These are phyloP conservation scores for Wickerhamomyces sp. DNA, from an alignment of 1,139 yeast species.

Conservation along the genomic window DNA sequence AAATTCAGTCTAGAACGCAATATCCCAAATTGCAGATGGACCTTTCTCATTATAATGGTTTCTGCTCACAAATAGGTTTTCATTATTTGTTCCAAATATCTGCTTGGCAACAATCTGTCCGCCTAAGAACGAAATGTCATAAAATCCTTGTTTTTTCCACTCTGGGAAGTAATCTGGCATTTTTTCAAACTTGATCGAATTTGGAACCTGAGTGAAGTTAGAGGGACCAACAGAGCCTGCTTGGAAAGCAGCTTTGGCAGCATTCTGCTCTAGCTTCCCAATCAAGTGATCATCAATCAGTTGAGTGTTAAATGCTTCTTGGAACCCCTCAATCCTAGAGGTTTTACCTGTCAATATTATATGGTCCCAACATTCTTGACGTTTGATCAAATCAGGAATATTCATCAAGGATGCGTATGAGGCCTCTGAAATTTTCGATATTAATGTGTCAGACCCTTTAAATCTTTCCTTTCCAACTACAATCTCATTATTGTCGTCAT, in stretches of 20 bases:
- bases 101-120: conserved; percentile 87
- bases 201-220: conserved; percentile 67
- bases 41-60: conserved; percentile 78
- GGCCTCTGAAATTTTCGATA: conserved; percentile 48
- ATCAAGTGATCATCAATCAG: conserved; percentile 56
- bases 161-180: conserved; percentile 92
- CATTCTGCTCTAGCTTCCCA: conserved; percentile 26
- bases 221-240: conserved; percentile 23
- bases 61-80: conserved; percentile 61
- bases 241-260: conserved; percentile 28
- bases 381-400: conserved; percentile 62
- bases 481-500: conserved; percentile 47
- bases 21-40: conserved; percentile 58
- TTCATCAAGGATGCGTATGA: conserved; percentile 49
- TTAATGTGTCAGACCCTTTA: conserved; percentile 62
- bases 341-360: conserved; percentile 77
- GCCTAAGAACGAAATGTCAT: conserved; percentile 75
- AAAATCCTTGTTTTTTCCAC: conserved; percentile 85
- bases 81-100: conserved; percentile 61
- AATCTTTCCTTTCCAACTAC: conserved; percentile 84
- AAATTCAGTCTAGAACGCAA: conserved; percentile 25
- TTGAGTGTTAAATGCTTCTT: conserved; percentile 59
- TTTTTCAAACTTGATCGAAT: conserved; percentile 59
- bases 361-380: conserved; percentile 87
- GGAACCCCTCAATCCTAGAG: conserved; percentile 67